phyloP scores from a whole-genome alignment of 371 early-diverging fungal species.

The Mucor piriformis region DNA sequence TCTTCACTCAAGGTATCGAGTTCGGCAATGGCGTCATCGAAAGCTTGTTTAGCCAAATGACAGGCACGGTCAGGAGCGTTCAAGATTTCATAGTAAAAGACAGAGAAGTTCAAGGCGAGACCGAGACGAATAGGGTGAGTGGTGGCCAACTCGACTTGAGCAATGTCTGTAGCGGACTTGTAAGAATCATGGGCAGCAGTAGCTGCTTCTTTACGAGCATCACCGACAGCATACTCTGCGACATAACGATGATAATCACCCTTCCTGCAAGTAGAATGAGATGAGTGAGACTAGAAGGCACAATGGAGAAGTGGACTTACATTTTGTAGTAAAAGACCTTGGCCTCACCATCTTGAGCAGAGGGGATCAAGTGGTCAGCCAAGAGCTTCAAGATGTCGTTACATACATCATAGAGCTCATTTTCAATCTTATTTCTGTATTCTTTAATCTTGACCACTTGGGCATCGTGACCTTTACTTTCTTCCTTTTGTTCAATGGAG shows the following conservation, averaged over 20 bases:
- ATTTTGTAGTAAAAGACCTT: slow-evolving; percentile 87
- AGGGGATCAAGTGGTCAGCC: slow-evolving; percentile 84
- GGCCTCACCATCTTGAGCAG: slow-evolving; percentile 90
- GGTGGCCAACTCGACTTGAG: slow-evolving; percentile 90
- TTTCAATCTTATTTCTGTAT: slow-evolving; percentile 92
- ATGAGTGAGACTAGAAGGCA: not conserved
- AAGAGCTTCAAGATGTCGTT: slow-evolving; percentile 93
- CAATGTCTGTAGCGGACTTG: slow-evolving; percentile 94
- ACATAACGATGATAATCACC: slow-evolving; percentile 99
- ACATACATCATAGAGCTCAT: slow-evolving; percentile 95
- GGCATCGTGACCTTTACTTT: slow-evolving; percentile 83
- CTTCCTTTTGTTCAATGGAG: slow-evolving; percentile 98
- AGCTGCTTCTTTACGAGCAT: slow-evolving; percentile 86
- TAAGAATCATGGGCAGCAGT: slow-evolving; percentile 93
- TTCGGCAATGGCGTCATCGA: slow-evolving; percentile 98
- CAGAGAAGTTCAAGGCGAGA: slow-evolving; percentile 99
- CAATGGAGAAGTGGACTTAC: slow-evolving; percentile 31
- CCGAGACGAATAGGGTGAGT: slow-evolving; percentile 99
- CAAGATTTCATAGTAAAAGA: slow-evolving; percentile 99
- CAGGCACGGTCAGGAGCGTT: slow-evolving; percentile 99
- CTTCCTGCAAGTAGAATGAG: slow-evolving; percentile 55
- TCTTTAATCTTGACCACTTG: slow-evolving; percentile 89
- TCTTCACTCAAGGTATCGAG: slow-evolving; percentile 99
- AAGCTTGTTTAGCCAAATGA: slow-evolving; percentile 98
- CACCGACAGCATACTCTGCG: slow-evolving; percentile 95